phyloP scores from a whole-genome alignment of 2,329 filamentous ascomycete species.

The Fusarium mundagurra region DNA sequence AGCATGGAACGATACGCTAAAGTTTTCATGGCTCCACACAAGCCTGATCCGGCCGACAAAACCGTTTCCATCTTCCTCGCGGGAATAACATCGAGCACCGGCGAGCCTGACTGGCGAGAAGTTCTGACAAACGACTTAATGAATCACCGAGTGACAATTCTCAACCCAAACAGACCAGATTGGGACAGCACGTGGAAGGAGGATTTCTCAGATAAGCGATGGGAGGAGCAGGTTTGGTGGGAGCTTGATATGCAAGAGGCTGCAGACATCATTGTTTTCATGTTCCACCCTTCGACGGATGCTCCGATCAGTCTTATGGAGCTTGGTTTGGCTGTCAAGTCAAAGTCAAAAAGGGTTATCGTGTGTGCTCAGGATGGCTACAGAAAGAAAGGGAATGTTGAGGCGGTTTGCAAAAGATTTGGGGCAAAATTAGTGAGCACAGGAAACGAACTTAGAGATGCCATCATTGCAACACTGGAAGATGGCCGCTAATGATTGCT shows the following conservation, averaged over 20 bases:
- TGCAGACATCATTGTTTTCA: constrained; percentile 65
- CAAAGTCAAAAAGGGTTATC: constrained; percentile 58
- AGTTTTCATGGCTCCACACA: constrained; percentile 11
- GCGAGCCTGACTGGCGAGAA: constrained; percentile 61
- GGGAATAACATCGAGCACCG: constrained; percentile 60
- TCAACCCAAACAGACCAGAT: constrained; percentile 65
- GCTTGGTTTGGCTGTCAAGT: constrained; percentile 62
- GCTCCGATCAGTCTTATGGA: constrained; percentile 70
- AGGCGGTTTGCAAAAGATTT: constrained; percentile 63
- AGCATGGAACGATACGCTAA: background rate
- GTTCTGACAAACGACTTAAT: constrained; percentile 53
- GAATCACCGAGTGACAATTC: constrained; percentile 60
- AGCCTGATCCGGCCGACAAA: background rate
- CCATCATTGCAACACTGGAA: constrained; percentile 40
- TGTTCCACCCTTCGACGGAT: constrained; percentile 61
- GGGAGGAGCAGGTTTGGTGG: constrained; percentile 67
- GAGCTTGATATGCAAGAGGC: constrained; percentile 66
- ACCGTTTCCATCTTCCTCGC: constrained; percentile 63
- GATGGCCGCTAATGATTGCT: background rate
- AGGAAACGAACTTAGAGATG: constrained; percentile 52
- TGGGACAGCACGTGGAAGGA: constrained; percentile 67
- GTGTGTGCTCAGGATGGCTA: constrained; percentile 64
- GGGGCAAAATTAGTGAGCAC: constrained; percentile 51
- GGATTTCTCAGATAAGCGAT: constrained; percentile 57
- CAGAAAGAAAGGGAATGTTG: constrained; percentile 69